phyloP scores from a whole-genome alignment of 139 green algal species.

The Prasinococcaceae sp. region DNA sequence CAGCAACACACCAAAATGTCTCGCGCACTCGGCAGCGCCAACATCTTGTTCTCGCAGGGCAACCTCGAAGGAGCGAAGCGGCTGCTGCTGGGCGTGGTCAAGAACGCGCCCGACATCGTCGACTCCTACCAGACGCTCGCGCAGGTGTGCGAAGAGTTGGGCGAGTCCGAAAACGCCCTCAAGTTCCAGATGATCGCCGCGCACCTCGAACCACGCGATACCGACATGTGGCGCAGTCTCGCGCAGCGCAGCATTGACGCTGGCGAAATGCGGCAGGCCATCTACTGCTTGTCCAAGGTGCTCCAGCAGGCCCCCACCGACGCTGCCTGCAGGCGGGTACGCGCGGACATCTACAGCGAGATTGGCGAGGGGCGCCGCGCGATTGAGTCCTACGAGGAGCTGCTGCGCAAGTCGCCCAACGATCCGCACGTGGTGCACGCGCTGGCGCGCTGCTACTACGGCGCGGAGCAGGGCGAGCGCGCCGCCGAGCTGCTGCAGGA shows the following conservation, averaged over 20 bases:
- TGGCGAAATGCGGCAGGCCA: conserved; percentile 39
- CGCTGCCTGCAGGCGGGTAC: conserved; percentile 46
- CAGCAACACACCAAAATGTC: too few relatives aligned
- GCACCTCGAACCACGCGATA: conserved; percentile 63
- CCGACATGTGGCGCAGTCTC: conserved; percentile 60
- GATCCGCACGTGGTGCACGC: conserved; percentile 25
- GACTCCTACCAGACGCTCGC: conserved; percentile 77
- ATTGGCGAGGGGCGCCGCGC: conserved; percentile 4
- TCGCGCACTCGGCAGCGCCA: too few relatives aligned
- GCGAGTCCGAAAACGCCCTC: conserved; percentile 45
- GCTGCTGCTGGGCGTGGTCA: conserved; percentile 56
- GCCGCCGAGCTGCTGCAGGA: conserved; percentile 31
- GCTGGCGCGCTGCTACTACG: conserved; percentile 20
- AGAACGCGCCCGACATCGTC: conserved; percentile 48
- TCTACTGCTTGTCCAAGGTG: conserved; percentile 74
- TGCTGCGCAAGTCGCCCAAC: conserved; percentile 16
- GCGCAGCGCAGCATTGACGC: conserved; percentile 23
- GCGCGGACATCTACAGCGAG: conserved; percentile 48
- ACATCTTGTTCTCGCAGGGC: too few relatives aligned
- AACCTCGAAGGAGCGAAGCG: too few relatives aligned
- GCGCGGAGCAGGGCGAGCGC: conserved; percentile 22
- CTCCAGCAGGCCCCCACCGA: conserved; percentile 42
- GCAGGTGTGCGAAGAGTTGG: conserved; percentile 49
- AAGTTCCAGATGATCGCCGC: conserved; percentile 86
- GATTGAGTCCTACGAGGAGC: neutral